Conservation (phyloP, 2,329 filamentous ascomycete species). For the Elsinoe australis region DNA sequence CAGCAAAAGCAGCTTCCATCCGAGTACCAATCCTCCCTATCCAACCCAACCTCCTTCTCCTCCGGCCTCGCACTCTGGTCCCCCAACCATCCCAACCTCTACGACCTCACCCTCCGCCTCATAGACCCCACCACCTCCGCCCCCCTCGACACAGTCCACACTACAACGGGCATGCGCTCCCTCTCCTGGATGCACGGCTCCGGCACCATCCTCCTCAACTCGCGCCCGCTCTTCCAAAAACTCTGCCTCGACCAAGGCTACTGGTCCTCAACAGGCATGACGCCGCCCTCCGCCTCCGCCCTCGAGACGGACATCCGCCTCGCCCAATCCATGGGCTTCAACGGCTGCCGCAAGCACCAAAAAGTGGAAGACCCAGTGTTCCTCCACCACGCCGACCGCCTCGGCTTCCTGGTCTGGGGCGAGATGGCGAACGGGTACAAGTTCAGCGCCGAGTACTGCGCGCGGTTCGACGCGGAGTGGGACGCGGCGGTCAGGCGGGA, state of each 20-base stretch:
- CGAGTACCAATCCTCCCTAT: conserved; percentile 17
- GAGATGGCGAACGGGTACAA: conserved; percentile 60
- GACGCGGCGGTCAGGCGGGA: conserved; percentile 54
- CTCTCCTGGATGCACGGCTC: conserved; percentile 53
- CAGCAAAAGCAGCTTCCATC: conserved; percentile 36
- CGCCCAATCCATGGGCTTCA: conserved; percentile 55
- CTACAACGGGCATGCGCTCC: conserved; percentile 54
- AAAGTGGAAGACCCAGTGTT: conserved; percentile 57
- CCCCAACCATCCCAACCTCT: conserved; percentile 5
- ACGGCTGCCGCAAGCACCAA: conserved; percentile 58
- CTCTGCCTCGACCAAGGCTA: conserved; percentile 56
- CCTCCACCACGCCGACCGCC: conserved; percentile 53
- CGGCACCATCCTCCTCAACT: conserved; percentile 53
- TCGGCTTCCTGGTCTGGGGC: conserved; percentile 57
- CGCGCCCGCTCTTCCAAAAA: conserved; percentile 52
- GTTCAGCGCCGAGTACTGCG: conserved; percentile 51
- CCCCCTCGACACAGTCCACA: conserved; percentile 50
- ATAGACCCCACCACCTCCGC: conserved; percentile 34
- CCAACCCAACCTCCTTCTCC: conserved; percentile 3
- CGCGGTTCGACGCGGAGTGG: conserved; percentile 59
- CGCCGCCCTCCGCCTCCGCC: conserved; percentile 43
- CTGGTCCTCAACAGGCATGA: conserved; percentile 55
- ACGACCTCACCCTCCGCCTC: conserved; percentile 39
- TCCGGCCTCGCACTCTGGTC: conserved; percentile 27
- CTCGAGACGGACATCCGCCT: conserved; percentile 49